Percentiles rank a stretch among this genome's conserved stretches.
Evolutionary conservation across 2,329 filamentous ascomycete species (phyloP).

Genomic region (Diaporthe destruens): DNA sequence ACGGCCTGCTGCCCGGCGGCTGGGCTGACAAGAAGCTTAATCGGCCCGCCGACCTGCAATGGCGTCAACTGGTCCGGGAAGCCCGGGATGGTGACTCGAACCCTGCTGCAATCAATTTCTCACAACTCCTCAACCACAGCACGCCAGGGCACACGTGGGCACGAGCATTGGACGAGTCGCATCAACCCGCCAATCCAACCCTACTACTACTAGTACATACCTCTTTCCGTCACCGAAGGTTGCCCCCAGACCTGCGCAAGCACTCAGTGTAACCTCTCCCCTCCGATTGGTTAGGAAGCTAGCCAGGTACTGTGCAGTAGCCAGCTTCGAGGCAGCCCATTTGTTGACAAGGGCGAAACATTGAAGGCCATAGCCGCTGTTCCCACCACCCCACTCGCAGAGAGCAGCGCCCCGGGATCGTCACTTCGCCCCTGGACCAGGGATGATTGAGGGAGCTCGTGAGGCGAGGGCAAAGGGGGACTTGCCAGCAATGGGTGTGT

Average conservation of each 20-base stretch:
- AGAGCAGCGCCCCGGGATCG: background rate
- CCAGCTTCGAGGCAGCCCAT: background rate
- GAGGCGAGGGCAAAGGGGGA: background rate
- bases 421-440: conserved; percentile 9
- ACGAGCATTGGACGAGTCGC: conserved; percentile 26
- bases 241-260: too few relatives aligned
- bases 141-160: conserved; percentile 23
- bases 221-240: conserved; percentile 15
- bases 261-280: too few relatives aligned
- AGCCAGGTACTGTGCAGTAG: too few relatives aligned
- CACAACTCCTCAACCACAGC: conserved; percentile 11
- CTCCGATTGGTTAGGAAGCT: background rate
- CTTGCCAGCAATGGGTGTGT: conserved; percentile 16
- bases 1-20: background rate
- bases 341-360: background rate
- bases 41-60: background rate
- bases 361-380: conserved; percentile 7
- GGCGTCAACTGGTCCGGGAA: too few relatives aligned
- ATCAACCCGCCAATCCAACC: conserved; percentile 23
- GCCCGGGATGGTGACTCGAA: background rate
- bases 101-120: conserved; percentile 25
- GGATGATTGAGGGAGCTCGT: conserved; percentile 14
- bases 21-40: conserved; percentile 11
- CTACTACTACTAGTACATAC: too few relatives aligned
- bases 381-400: conserved; percentile 2